Percentiles rank a stretch among this genome's conserved stretches.
Conservation (phyloP, 331 rosid species). For the Rosa hybrid region DNA sequence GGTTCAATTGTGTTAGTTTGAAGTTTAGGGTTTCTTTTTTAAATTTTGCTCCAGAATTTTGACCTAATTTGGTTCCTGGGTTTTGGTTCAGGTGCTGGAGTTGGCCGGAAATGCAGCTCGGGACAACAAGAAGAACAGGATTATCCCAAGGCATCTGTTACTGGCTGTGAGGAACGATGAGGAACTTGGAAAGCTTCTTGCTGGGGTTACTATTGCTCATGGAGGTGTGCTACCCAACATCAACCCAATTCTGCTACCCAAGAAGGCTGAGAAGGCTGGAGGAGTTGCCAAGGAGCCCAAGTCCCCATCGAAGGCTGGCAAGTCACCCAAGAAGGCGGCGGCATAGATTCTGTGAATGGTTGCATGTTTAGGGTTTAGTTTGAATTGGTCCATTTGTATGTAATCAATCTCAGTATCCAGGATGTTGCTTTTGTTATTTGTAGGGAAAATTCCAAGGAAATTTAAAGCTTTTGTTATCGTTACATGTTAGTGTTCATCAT, state of each 20-base stretch:
- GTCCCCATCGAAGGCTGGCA: slow-evolving; percentile 60
- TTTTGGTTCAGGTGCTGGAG: slow-evolving; percentile 54
- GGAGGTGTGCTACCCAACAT: slow-evolving; percentile 81
- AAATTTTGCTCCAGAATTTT: not conserved
- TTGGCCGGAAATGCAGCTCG: slow-evolving; percentile 84
- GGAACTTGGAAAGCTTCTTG: slow-evolving; percentile 66
- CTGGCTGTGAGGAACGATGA: slow-evolving; percentile 75
- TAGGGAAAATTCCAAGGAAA: not conserved
- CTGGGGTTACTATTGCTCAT: slow-evolving; percentile 76
- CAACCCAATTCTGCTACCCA: slow-evolving; percentile 65
- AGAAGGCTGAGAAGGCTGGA: slow-evolving; percentile 44
- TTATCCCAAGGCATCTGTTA: slow-evolving; percentile 65
- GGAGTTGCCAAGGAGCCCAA: slow-evolving; percentile 44
- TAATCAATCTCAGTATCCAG: slow-evolving; percentile 25
- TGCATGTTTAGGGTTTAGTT: not conserved
- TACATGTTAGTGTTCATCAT: not conserved
- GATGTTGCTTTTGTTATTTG: slow-evolving; percentile 16
- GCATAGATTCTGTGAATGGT: not conserved
- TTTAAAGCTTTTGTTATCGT: not conserved
- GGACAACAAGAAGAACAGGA: slow-evolving; percentile 73
- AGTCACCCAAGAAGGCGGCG: slow-evolving; percentile 61
- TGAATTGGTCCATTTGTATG: slow-evolving; percentile 27
- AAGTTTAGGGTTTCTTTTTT: no score
- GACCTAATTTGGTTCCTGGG: not conserved
- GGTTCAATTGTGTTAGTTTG: not conserved